A percentile compares a stretch with the other conserved stretches of the same genome.
phyloP scores from a whole-genome alignment of 192 early-diverging fungal genomes.

The Chytriomyces sp. region DNA sequence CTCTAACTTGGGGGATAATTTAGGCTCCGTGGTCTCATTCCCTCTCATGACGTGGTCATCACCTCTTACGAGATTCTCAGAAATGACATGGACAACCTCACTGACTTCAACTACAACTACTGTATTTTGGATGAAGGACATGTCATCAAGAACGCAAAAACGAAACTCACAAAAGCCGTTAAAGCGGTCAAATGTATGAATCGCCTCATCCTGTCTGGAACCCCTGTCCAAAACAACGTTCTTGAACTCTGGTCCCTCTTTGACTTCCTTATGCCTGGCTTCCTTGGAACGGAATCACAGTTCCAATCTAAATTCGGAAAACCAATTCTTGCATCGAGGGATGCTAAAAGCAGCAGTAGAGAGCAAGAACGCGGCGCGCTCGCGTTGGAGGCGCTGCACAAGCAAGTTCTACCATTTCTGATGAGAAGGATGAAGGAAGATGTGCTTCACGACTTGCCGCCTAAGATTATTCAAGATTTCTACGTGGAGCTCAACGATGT shows the following conservation, averaged over 20 bases:
- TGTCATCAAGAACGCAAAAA: slow-evolving; percentile 92
- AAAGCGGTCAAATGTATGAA: slow-evolving; percentile 86
- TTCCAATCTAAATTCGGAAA: slow-evolving; percentile 95
- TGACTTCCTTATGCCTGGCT: slow-evolving; percentile 99
- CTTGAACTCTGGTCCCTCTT: slow-evolving; percentile 97
- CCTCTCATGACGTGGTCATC: slow-evolving; percentile 75
- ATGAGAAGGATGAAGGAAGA: slow-evolving; percentile 97
- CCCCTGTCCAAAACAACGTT: slow-evolving; percentile 98
- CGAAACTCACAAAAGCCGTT: slow-evolving; percentile 91
- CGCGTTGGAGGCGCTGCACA: slow-evolving; percentile 92
- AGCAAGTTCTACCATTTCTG: slow-evolving; percentile 95
- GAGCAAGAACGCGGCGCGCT: slow-evolving; percentile 71
- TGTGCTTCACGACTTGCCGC: slow-evolving; percentile 92
- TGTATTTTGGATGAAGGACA: slow-evolving; percentile 98
- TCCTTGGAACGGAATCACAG: slow-evolving; percentile 89
- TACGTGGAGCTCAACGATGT: slow-evolving; percentile 93
- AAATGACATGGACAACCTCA: slow-evolving; percentile 88
- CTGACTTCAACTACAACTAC: slow-evolving; percentile 82
- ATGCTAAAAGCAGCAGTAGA: slow-evolving; percentile 71
- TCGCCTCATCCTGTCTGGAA: slow-evolving; percentile 93
- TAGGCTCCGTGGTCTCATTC: slow-evolving; percentile 55
- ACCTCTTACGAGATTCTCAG: slow-evolving; percentile 97
- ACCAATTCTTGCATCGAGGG: slow-evolving; percentile 87
- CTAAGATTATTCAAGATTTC: slow-evolving; percentile 99
- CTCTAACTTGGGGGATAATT: neutral